phyloP scores from a whole-genome alignment of 2,329 filamentous ascomycete genomes.

The Neonectria punicea region DNA sequence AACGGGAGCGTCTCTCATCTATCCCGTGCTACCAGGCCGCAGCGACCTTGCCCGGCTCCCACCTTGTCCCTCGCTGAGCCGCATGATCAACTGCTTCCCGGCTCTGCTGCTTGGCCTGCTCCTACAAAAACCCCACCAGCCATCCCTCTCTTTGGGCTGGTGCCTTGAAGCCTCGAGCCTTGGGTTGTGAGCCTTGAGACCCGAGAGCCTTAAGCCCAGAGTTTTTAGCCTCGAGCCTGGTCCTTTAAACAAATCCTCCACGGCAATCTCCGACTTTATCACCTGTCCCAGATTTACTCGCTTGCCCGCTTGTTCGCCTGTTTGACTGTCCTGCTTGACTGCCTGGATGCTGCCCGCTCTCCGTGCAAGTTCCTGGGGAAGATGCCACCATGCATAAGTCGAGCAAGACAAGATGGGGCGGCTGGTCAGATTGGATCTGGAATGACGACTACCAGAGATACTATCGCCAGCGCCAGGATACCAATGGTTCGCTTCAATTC shows the following conservation, averaged over 20 bases:
- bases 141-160: conserved; percentile 29
- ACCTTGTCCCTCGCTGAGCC: conserved; percentile 38
- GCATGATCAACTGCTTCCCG: conserved; percentile 33
- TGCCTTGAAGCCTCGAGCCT: conserved; percentile 26
- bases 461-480: conserved; percentile 44
- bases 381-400: conserved; percentile 44
- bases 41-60: conserved; percentile 30
- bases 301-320: conserved; percentile 6
- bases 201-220: conserved; percentile 26
- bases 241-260: conserved; percentile 10
- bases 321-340: background rate
- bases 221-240: conserved; percentile 20
- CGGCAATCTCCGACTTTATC: conserved; percentile 1
- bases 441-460: conserved; percentile 38
- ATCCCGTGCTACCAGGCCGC: conserved; percentile 38
- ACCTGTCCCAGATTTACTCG: conserved; percentile 3
- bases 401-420: conserved; percentile 35
- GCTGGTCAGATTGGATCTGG: conserved; percentile 46
- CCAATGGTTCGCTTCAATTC: conserved; percentile 40
- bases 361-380: conserved; percentile 34
- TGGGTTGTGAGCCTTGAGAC: conserved; percentile 21
- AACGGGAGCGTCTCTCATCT: conserved; percentile 31
- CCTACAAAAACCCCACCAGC: conserved; percentile 43
- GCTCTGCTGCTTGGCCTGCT: conserved; percentile 24
- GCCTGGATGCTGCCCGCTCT: conserved; percentile 18